phyloP scores from a whole-genome alignment of 2,329 filamentous ascomycete genomes.

The Monilinia fructicola region DNA sequence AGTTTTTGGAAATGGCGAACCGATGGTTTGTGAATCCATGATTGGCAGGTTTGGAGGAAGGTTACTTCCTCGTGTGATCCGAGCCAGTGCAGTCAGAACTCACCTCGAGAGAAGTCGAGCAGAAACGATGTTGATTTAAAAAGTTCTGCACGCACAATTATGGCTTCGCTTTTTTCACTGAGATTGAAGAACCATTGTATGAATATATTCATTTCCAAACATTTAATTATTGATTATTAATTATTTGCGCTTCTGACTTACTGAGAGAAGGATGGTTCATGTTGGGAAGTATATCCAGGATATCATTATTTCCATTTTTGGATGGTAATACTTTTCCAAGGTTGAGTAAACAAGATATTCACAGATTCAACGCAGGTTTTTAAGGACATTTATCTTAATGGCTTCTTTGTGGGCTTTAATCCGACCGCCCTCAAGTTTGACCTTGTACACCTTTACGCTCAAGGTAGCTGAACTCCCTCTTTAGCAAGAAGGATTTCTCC shows the following conservation, averaged over 20 bases:
- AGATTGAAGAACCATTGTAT: background rate
- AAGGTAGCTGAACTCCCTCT: background rate
- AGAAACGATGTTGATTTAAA: background rate
- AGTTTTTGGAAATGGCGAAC: background rate
- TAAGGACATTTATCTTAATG: background rate
- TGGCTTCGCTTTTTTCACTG: background rate
- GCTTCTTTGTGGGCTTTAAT: background rate
- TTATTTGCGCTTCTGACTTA: background rate
- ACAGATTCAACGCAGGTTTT: background rate
- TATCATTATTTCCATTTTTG: background rate
- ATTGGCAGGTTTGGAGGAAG: background rate
- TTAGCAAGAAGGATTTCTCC: background rate
- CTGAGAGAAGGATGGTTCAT: background rate
- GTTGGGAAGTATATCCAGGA: background rate
- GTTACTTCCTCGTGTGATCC: background rate
- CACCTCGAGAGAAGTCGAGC: background rate
- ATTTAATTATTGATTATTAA: background rate
- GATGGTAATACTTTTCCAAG: background rate
- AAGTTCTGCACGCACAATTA: background rate
- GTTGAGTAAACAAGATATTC: background rate
- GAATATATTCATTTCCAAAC: constrained; percentile 3
- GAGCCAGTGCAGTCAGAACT: background rate
- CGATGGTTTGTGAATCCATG: background rate
- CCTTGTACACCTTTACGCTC: background rate
- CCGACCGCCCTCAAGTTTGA: no score